Evolutionary conservation across 352 stramenopile genomes (phyloP).

Genomic region (Ophiocytium majus): DNA sequence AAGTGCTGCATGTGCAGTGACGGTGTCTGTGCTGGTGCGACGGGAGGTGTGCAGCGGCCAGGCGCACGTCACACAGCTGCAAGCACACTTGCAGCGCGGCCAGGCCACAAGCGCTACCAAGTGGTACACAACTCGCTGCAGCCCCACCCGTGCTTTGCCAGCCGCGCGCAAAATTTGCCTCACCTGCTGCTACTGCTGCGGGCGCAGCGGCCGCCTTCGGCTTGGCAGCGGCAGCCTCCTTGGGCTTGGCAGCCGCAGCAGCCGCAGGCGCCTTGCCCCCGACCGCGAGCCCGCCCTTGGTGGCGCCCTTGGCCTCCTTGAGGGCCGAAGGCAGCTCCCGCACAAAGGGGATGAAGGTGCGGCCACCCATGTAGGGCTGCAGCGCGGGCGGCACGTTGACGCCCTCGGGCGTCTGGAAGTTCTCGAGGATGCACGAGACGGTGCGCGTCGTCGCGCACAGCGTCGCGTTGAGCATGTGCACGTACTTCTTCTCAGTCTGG

Average conservation of each 20-base stretch:
- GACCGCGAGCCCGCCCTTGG: slow-evolving; percentile 64
- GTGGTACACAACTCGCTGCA: too few relatives aligned
- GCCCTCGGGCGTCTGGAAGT: slow-evolving; percentile 93
- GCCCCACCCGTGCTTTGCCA: too few relatives aligned
- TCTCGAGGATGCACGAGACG: slow-evolving; percentile 99
- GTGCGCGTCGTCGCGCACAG: slow-evolving; percentile 96
- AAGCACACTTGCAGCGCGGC: neutral
- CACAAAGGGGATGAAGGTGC: slow-evolving; percentile 97
- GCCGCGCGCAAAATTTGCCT: too few relatives aligned
- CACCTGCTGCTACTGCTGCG: too few relatives aligned
- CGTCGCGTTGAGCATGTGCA: slow-evolving; percentile 98
- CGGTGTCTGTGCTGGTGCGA: neutral
- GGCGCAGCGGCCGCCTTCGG: too few relatives aligned
- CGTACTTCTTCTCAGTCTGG: slow-evolving; percentile 91
- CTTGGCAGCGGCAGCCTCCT: too few relatives aligned
- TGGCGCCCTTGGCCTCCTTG: slow-evolving; percentile 90
- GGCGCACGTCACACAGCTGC: neutral
- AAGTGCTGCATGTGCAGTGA: slow-evolving; percentile 3
- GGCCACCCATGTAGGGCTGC: slow-evolving; percentile 94
- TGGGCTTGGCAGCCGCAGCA: neutral
- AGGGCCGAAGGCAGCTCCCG: slow-evolving; percentile 83
- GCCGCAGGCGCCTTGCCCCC: neutral
- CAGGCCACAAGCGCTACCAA: too few relatives aligned
- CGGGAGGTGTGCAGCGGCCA: neutral
- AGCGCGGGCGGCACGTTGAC: slow-evolving; percentile 95